Evolutionary conservation across 2,329 filamentous ascomycete genomes (phyloP), one percentile per base, ranked within the genome.

Genomic region (Sporothrix variecibatus): DNA sequence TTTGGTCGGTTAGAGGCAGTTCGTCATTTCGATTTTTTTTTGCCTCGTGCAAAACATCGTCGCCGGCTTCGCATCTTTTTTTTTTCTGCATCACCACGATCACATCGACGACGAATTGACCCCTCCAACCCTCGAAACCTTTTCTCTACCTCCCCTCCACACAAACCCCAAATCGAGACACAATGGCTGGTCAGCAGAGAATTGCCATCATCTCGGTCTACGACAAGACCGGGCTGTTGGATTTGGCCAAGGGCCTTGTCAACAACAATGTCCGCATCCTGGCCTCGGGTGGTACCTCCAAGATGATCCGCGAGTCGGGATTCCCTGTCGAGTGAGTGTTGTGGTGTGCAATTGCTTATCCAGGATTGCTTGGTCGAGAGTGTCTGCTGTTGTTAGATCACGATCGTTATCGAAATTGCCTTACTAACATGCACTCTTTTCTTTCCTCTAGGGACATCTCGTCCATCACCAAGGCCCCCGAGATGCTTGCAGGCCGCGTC

Each of bases 131-230:
- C 38, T n/a, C 38, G 34, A 60, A 64, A 28, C 65, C 68, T 12
- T 23, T 9, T 23, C 11, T 8, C 46, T 34, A 26, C 38, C 51
- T 38, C 60, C 40, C 11, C 17, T 23, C 40, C 56, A 49, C 53
- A 62, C 31, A 49, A 28, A 31, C 17, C 23, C 12, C 46, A 46
- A 67, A 28, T 49, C 65, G 46, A 69, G 65, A n/a, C 51, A 77
- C 75, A 40, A 84, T 85, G 83, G 79, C 79, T 74, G 77, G 76
- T 75, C 80, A 83, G 75, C 88, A 89, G 81, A 86, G 88, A 81
- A 89, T 88, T 87, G 96, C 96, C 78, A 98, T 99, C 81, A 89
- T 99, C 82, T 98, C 95, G 78, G 96, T 98, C 87, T 98, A 96
- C 83, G 94, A 99, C 89, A 99, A 99, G 91, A 98, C 95, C 73